These are phyloP conservation scores for Entophlyctis helioformis DNA, from an alignment of 192 early-diverging fungal genomes.

Conservation along the genomic window DNA sequence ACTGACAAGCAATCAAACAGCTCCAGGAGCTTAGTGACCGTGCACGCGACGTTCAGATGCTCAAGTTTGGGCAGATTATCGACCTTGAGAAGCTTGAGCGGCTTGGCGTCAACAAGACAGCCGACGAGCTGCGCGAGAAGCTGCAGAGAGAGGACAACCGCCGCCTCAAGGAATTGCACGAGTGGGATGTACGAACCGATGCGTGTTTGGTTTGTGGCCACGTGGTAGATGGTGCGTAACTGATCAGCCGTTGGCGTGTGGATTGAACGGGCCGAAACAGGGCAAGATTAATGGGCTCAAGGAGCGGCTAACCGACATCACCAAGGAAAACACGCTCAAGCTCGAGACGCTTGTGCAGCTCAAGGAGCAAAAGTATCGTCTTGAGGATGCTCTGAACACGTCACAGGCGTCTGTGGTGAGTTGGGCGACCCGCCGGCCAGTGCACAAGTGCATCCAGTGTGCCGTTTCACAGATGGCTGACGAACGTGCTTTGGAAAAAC, in stretches of 20 bases:
- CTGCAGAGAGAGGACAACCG: constrained; percentile 38
- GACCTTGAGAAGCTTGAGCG: constrained; percentile 51
- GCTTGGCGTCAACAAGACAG: constrained; percentile 46
- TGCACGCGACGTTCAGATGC: constrained; percentile 48
- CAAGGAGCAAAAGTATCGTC: constrained; percentile 23
- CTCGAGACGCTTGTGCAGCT: constrained; percentile 32
- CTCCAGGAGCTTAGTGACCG: constrained; percentile 35
- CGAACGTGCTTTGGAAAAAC: not conserved
- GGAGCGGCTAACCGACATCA: constrained; percentile 29
- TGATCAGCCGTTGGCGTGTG: no score
- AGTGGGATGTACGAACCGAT: not conserved
- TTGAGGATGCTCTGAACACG: constrained; percentile 35
- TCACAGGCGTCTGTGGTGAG: constrained; percentile 38
- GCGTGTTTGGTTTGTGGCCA: no score
- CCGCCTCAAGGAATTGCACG: constrained; percentile 30
- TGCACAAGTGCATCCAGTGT: no score
- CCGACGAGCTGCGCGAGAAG: constrained; percentile 50
- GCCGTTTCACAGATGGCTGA: not conserved
- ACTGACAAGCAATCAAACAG: constrained; percentile 2
- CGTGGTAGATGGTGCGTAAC: not conserved
- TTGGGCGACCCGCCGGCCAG: no score
- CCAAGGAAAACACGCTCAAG: constrained; percentile 34
- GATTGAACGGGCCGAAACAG: no score
- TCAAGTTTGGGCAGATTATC: constrained; percentile 51
- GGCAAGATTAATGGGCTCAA: constrained; percentile 20